Percentiles rank a stretch among this genome's conserved stretches.
phyloP scores from a whole-genome alignment of 1,284 basidiomycete genomes.

The Sanghuangporus sanghuang region DNA sequence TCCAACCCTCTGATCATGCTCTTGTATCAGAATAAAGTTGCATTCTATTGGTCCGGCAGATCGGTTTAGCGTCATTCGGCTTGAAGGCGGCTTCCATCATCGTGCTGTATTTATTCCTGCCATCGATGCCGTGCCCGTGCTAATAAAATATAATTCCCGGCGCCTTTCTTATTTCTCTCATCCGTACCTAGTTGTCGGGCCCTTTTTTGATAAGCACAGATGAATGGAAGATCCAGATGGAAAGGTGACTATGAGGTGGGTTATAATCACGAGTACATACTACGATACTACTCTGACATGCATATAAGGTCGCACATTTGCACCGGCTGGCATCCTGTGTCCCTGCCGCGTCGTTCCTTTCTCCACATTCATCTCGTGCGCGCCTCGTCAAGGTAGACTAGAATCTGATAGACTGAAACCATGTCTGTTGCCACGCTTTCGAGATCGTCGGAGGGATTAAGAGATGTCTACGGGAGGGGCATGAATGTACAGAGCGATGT shows the following conservation, averaged over 20 bases:
- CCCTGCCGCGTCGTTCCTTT: background rate
- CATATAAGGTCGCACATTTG: background rate
- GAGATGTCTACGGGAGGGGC: constrained; percentile 12
- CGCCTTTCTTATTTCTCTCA: background rate
- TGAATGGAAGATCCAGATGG: background rate
- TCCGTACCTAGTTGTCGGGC: background rate
- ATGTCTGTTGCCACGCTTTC: background rate
- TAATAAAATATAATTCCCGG: background rate
- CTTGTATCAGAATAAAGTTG: background rate
- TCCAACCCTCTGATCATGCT: background rate
- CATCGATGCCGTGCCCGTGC: background rate
- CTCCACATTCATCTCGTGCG: background rate
- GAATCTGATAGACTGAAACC: background rate
- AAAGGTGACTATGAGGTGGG: background rate
- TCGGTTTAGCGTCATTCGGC: background rate
- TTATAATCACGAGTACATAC: background rate
- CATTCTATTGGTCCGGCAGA: background rate
- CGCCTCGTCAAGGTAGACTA: too few relatives aligned
- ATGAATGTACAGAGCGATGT: constrained; percentile 16
- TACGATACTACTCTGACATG: too few relatives aligned
- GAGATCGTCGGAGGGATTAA: constrained; percentile 1
- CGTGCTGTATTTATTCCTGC: background rate
- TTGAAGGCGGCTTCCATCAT: background rate
- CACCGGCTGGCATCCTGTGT: background rate
- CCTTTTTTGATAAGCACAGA: background rate